Evolutionary conservation across 208 protist species (phyloP), one percentile per base, ranked within the genome.

Genomic region (Hexamita inflata): DNA sequence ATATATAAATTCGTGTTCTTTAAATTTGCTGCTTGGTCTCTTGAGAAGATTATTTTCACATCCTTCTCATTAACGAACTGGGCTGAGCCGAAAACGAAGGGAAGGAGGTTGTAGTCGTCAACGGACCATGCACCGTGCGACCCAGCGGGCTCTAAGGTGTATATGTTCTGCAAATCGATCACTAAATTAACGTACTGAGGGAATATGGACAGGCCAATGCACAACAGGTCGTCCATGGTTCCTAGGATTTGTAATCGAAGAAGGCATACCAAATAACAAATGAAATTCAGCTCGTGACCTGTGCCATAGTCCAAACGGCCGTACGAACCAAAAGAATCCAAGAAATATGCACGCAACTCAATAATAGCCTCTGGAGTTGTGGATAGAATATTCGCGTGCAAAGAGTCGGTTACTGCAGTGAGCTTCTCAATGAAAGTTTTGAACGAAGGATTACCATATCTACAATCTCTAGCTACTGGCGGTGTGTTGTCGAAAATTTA

Each of bases 71-170:
- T 76, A 4, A 60, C n/a, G 13, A 80, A 30, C 41, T 80, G 76
- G 19, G 45, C 15, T 19, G 49, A 53, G 19, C 77, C 77, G 15
- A 30, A 76, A 26, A 80, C 59, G 39, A 80, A 80, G 11, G 77
- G 77, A n/a, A 79, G 28, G 19, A 80, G 65, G 13, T 80, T 61
- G 40, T 66, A 80, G 75, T 80, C 77, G 76, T 80, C 77, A 28
- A 80, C 42, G 24, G 45, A 57, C 77, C 77, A 80, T 49, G 39
- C 68, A n/a, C 77, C 77, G 60, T 68, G 77, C 29, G 77, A 77
- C 2, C 77, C 77, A 29, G 77, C 77, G 7, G 77, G 68, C 76
- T 80, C 77, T 28, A 80, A 30, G 1, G 75, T 77, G 59, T 80
- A 80, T 2, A 59, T 34, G 15, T 70, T 53, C 45, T 80, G 76